Evolutionary conservation across 768 basidiomycete genomes (phyloP).

Genomic region (Cystoderma amianthinum): DNA sequence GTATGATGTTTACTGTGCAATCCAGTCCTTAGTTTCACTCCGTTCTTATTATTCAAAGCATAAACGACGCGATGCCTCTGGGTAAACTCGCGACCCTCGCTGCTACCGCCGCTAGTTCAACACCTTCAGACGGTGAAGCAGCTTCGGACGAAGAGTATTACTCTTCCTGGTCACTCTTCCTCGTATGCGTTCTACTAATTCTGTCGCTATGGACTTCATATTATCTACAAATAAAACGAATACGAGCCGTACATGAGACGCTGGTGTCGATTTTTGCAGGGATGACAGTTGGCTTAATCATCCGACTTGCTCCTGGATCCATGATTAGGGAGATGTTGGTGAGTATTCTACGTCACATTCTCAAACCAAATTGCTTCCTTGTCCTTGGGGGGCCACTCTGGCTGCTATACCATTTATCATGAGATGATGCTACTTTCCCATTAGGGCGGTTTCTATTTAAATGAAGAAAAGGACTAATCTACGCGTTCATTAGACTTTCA

Average conservation of each 20-base stretch:
- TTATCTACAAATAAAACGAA: constrained; percentile 95
- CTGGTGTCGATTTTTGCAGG: constrained; percentile 93
- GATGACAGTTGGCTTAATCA: constrained; percentile 90
- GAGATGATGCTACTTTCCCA: too few relatives aligned
- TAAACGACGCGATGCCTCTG: too few relatives aligned
- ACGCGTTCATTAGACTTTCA: constrained; percentile 97
- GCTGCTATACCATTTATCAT: too few relatives aligned
- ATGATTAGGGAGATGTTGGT: constrained; percentile 98
- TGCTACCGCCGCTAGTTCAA: too few relatives aligned
- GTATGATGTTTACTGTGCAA: too few relatives aligned
- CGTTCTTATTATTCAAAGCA: too few relatives aligned
- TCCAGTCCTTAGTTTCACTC: too few relatives aligned
- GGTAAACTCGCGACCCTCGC: too few relatives aligned
- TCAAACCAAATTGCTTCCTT: not conserved
- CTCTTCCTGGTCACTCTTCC: constrained; percentile 91
- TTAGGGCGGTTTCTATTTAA: too few relatives aligned
- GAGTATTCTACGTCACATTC: constrained; percentile 26
- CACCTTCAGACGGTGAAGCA: too few relatives aligned
- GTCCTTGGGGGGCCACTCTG: too few relatives aligned
- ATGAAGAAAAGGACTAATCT: not conserved
- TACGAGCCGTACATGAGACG: constrained; percentile 94
- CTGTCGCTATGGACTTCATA: constrained; percentile 95
- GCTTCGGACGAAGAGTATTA: constrained; percentile 90
- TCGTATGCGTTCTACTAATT: constrained; percentile 88
- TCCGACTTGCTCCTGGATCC: constrained; percentile 85